These are phyloP conservation scores for Alternaria sp. DNA, from an alignment of 2,329 filamentous ascomycete species.

Conservation along the genomic window DNA sequence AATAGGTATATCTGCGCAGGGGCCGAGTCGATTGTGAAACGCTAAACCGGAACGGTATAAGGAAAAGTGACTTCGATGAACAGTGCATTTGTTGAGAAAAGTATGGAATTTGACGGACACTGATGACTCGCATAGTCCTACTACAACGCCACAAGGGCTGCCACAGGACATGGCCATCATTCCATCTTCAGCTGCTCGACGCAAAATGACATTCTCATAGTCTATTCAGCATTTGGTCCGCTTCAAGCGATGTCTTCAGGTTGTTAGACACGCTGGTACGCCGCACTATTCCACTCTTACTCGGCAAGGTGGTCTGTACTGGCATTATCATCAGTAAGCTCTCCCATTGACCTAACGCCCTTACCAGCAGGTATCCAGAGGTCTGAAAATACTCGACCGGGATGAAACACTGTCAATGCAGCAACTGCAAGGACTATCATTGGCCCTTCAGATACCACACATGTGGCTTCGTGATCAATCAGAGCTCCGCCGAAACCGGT, in stretches of 20 bases:
- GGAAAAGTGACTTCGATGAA: not conserved
- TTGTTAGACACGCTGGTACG: slow-evolving; percentile 19
- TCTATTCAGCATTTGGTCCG: not conserved
- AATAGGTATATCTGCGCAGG: not conserved
- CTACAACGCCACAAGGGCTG: not conserved
- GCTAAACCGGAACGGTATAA: not conserved
- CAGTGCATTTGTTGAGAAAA: not conserved
- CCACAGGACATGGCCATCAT: not conserved
- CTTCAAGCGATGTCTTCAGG: not conserved
- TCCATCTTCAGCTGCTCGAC: not conserved
- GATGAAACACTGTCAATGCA: slow-evolving; percentile 55
- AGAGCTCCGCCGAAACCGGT: slow-evolving; percentile 52
- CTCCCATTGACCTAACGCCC: slow-evolving; percentile 21
- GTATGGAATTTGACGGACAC: not conserved
- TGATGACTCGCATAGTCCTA: not conserved
- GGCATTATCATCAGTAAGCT: slow-evolving; percentile 9
- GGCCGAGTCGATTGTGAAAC: not conserved
- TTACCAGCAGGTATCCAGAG: slow-evolving; percentile 20
- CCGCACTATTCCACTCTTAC: slow-evolving; percentile 17
- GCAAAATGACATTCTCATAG: too few species aligned
- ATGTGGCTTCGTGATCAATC: slow-evolving; percentile 55
- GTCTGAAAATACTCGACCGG: slow-evolving; percentile 37
- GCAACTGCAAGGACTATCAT: slow-evolving; percentile 57
- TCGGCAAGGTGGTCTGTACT: slow-evolving; percentile 17
- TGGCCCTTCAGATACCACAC: slow-evolving; percentile 60